A percentile compares a stretch with the other conserved stretches of the same genome.
These are phyloP conservation scores for Hygrocybe coccinea DNA, from an alignment of 768 basidiomycete genomes.

Conservation along the genomic window DNA sequence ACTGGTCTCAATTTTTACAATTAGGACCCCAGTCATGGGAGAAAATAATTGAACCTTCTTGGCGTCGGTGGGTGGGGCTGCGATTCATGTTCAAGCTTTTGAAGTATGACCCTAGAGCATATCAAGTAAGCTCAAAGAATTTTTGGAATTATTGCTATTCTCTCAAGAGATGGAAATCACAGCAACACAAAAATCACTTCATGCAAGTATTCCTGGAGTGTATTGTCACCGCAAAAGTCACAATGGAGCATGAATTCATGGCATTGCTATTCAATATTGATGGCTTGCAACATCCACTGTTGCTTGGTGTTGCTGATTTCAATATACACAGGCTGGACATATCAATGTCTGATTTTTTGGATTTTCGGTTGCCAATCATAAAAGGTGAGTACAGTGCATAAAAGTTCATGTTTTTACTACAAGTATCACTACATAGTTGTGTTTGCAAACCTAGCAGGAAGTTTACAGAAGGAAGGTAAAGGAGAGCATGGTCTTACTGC, in stretches of 20 bases:
- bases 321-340: conserved; percentile 27
- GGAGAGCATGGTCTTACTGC: conserved; percentile 16
- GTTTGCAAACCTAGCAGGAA: conserved; percentile 38
- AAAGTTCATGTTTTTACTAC: conserved; percentile 8
- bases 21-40: conserved; percentile 51
- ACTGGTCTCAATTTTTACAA: conserved; percentile 58
- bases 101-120: conserved; percentile 55
- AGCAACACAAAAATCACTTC: conserved; percentile 49
- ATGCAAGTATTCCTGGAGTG: conserved; percentile 50
- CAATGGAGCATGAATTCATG: conserved; percentile 56
- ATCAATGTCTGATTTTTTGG: conserved; percentile 26
- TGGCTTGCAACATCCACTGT: conserved; percentile 47
- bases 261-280: conserved; percentile 56
- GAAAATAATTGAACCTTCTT: conserved; percentile 46
- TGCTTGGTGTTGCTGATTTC: conserved; percentile 31
- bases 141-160: not conserved
- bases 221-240: conserved; percentile 43
- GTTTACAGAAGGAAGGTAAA: conserved; percentile 28
- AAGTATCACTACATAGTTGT: conserved; percentile 34
- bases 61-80: conserved; percentile 56
- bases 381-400: conserved; percentile 29
- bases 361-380: conserved; percentile 35
- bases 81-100: conserved; percentile 56
- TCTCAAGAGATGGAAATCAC: conserved; percentile 2
- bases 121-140: conserved; percentile 40